Evolutionary conservation across 768 basidiomycete species (phyloP).

Genomic region (Rhizopogon salebrosus): DNA sequence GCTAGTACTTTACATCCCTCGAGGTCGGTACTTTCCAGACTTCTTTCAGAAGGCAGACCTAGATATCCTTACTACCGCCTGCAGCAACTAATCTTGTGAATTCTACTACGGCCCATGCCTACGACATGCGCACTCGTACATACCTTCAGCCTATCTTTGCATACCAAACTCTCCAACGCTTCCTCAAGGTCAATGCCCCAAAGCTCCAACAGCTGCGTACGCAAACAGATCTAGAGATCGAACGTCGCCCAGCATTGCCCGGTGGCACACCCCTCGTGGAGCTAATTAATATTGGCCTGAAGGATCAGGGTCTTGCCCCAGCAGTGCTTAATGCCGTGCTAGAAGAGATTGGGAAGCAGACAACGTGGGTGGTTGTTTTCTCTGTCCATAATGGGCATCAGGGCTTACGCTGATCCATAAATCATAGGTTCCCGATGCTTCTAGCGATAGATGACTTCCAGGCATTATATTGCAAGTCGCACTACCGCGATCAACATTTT

Average conservation of each 20-base stretch:
- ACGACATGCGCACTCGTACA: constrained; percentile 70
- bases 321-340: constrained; percentile 54
- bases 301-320: constrained; percentile 48
- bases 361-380: constrained; percentile 37
- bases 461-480: constrained; percentile 60
- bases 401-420: background rate
- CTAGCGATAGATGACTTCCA: constrained; percentile 89
- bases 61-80: background rate
- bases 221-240: constrained; percentile 37
- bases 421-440: constrained; percentile 64
- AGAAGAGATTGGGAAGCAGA: constrained; percentile 58
- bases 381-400: background rate
- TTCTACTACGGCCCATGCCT: constrained; percentile 65
- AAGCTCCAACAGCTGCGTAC: constrained; percentile 39
- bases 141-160: constrained; percentile 71
- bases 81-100: constrained; percentile 61
- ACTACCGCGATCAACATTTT: constrained; percentile 74
- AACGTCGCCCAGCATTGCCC: constrained; percentile 40
- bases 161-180: constrained; percentile 56
- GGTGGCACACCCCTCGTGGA: constrained; percentile 46
- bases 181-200: constrained; percentile 52
- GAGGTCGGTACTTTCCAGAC: constrained; percentile 40
- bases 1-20: constrained; percentile 83
- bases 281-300: constrained; percentile 54
- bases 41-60: background rate